Conservation (phyloP, 495 filamentous ascomycete species). For the Penicillium malachiteum region DNA sequence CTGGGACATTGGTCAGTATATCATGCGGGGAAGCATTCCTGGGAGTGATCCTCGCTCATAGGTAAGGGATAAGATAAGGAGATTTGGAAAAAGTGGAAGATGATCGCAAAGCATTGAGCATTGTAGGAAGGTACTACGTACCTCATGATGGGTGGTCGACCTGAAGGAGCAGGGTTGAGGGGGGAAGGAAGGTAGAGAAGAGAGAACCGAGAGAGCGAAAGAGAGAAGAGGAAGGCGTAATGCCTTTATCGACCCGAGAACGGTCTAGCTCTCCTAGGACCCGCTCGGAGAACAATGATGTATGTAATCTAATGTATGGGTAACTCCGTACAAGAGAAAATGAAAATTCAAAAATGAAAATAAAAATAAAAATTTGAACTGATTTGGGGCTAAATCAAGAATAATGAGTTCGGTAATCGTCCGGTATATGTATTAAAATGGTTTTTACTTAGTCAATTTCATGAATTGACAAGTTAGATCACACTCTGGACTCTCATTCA, state of each 20-base stretch:
- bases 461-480: too few species aligned
- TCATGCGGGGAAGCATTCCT: conserved; percentile 15
- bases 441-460: too few species aligned
- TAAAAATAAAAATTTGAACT: too few species aligned
- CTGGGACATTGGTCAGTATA: conserved; percentile 51
- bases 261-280: conserved; percentile 9
- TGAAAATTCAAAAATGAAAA: too few species aligned
- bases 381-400: too few species aligned
- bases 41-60: not conserved
- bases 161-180: conserved; percentile 3
- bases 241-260: conserved; percentile 21
- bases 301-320: not conserved
- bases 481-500: too few species aligned
- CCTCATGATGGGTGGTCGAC: conserved; percentile 25
- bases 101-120: not conserved
- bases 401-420: too few species aligned
- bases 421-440: too few species aligned
- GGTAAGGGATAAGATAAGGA: not conserved
- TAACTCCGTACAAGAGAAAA: too few species aligned
- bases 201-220: conserved; percentile 6
- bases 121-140: conserved; percentile 7
- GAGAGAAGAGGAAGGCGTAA: conserved; percentile 4
- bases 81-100: not conserved
- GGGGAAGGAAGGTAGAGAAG: not conserved
- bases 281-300: not conserved